Conservation (phyloP, 495 filamentous ascomycete species). For the Jackrogersella minutella region DNA sequence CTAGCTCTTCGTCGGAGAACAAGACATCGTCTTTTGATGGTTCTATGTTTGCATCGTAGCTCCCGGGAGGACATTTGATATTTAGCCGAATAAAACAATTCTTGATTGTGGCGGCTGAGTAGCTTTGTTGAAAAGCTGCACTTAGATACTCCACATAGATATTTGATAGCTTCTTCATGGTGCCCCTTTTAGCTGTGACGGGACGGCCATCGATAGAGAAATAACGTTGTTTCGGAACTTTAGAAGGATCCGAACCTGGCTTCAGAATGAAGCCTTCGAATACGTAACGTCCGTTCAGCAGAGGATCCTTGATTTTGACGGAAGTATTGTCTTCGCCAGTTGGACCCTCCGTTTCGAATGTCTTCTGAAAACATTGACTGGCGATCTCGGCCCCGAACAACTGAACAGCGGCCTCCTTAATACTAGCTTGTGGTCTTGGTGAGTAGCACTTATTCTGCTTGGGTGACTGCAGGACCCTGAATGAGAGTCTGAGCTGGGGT, state of each 20-base stretch:
- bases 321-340: neutral
- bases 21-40: slow-evolving; percentile 89
- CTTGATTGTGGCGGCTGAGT: slow-evolving; percentile 42
- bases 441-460: slow-evolving; percentile 77
- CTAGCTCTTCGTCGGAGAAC: slow-evolving; percentile 67
- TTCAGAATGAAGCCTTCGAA: slow-evolving; percentile 70
- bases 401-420: slow-evolving; percentile 74
- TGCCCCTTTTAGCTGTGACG: slow-evolving; percentile 68
- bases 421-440: slow-evolving; percentile 60
- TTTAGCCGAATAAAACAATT: slow-evolving; percentile 80
- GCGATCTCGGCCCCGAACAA: slow-evolving; percentile 73
- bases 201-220: slow-evolving; percentile 83
- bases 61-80: slow-evolving; percentile 71
- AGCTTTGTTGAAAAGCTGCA: neutral
- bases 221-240: slow-evolving; percentile 67
- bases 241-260: slow-evolving; percentile 58
- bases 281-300: slow-evolving; percentile 2
- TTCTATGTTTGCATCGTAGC: slow-evolving; percentile 90
- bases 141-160: slow-evolving; percentile 41
- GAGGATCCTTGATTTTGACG: neutral
- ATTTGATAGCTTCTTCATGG: slow-evolving; percentile 70
- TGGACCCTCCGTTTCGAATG: slow-evolving; percentile 25
- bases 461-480: slow-evolving; percentile 72
- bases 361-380: slow-evolving; percentile 52
- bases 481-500: slow-evolving; percentile 66